A percentile compares a stretch with the other conserved stretches of the same genome.
Conservation (phyloP, 148 eudicot species). For the Pouteria glomerata region DNA sequence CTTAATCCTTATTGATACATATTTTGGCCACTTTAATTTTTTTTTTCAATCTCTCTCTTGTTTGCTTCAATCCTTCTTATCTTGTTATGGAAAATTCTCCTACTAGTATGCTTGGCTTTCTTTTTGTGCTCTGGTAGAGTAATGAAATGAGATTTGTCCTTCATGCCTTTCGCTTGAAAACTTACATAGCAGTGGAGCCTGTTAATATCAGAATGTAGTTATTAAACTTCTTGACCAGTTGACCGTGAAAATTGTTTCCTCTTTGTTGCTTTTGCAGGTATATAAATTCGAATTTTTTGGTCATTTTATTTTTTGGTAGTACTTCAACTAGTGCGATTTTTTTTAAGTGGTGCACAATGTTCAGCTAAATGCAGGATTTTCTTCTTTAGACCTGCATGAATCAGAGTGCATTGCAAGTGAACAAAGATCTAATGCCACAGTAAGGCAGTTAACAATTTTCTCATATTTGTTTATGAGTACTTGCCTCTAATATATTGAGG, state of each 20-base stretch:
- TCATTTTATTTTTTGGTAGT: not conserved
- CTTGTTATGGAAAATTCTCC: conserved; percentile 3
- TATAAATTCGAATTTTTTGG: not conserved
- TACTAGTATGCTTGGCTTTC: not conserved
- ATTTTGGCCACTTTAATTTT: not conserved
- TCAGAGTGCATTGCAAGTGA: conserved; percentile 12
- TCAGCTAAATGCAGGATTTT: conserved; percentile 23
- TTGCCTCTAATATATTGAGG: not conserved
- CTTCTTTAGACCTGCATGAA: conserved; percentile 14
- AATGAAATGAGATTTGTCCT: not conserved
- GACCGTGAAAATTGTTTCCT: not conserved
- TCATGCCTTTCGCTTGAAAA: not conserved
- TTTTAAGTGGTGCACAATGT: not conserved
- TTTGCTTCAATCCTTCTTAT: not conserved
- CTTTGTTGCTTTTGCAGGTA: not conserved
- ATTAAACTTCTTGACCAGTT: not conserved
- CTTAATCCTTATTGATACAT: not conserved
- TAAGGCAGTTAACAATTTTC: conserved; percentile 11
- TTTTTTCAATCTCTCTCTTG: not conserved
- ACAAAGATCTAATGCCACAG: conserved; percentile 15
- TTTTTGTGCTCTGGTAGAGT: not conserved
- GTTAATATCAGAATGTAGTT: not conserved
- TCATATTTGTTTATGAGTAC: not conserved
- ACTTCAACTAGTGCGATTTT: not conserved
- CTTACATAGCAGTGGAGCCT: not conserved